phyloP scores from a whole-genome alignment of 305 asterid genomes.

The Fraxinus ornus region DNA sequence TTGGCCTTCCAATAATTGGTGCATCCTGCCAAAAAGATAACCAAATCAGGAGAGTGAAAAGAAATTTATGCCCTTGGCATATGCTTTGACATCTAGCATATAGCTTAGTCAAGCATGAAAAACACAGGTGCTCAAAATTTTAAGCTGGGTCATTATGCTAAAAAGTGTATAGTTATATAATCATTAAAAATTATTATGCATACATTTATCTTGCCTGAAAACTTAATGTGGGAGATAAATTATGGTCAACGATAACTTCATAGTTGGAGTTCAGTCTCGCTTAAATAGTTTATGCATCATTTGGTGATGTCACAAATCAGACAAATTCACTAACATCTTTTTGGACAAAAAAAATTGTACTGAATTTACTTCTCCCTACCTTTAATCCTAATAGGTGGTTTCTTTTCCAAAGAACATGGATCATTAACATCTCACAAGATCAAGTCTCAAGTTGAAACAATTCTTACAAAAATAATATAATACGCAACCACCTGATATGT shows the following conservation, averaged over 20 bases:
- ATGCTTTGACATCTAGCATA: constrained; percentile 13
- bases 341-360: background rate
- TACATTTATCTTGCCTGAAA: background rate
- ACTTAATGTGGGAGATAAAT: background rate
- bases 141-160: background rate
- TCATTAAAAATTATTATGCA: constrained; percentile 8
- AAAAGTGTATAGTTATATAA: background rate
- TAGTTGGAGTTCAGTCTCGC: constrained; percentile 4
- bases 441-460: constrained; percentile 18
- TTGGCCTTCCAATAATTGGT: constrained; percentile 92
- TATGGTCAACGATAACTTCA: constrained; percentile 2
- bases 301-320: background rate
- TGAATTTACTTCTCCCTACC: background rate
- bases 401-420: background rate
- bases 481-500: constrained; percentile 8
- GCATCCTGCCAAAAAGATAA: constrained; percentile 51
- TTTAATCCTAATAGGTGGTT: background rate
- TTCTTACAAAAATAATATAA: constrained; percentile 1
- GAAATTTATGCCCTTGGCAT: background rate
- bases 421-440: constrained; percentile 15
- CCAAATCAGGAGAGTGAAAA: constrained; percentile 21
- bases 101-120: constrained; percentile 10
- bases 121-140: constrained; percentile 10
- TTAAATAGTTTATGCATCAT: constrained; percentile 5
- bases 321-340: background rate